Conservation (phyloP, 345 rosid genomes). For the Turritis glabra region DNA sequence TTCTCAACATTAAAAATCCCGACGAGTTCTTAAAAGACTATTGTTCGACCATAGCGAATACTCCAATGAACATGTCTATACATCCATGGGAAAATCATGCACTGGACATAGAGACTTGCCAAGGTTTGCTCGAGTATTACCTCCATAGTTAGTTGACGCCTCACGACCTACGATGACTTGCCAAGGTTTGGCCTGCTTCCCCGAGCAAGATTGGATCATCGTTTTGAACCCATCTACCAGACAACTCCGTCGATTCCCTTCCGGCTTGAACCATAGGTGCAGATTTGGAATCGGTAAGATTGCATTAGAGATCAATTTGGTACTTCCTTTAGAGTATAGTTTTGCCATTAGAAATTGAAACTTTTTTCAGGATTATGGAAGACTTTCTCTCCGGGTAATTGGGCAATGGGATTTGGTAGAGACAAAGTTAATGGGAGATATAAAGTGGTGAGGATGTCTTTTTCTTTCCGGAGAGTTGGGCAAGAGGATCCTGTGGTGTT, state of each 20-base stretch:
- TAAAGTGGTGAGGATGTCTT: constrained; percentile 15
- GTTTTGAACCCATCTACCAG: constrained; percentile 7
- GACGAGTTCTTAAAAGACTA: too few relatives aligned
- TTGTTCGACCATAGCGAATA: too few relatives aligned
- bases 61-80: too few relatives aligned
- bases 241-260: background rate
- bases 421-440: background rate
- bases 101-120: too few relatives aligned
- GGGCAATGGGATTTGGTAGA: constrained; percentile 21
- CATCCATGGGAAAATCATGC: too few relatives aligned
- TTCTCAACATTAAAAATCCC: too few relatives aligned
- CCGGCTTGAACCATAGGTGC: background rate
- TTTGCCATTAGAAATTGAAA: background rate
- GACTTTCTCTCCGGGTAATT: background rate
- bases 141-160: too few relatives aligned
- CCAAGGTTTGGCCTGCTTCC: constrained; percentile 16
- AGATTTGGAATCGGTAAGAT: constrained; percentile 9
- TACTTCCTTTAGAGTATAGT: background rate
- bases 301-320: background rate
- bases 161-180: constrained; percentile 8
- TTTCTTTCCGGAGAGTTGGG: background rate
- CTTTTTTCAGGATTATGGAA: background rate
- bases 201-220: background rate
- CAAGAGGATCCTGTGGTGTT: background rate
- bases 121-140: too few relatives aligned